Evolutionary conservation across 2,329 filamentous ascomycete species (phyloP).

Genomic region (Nemania bipapillata): DNA sequence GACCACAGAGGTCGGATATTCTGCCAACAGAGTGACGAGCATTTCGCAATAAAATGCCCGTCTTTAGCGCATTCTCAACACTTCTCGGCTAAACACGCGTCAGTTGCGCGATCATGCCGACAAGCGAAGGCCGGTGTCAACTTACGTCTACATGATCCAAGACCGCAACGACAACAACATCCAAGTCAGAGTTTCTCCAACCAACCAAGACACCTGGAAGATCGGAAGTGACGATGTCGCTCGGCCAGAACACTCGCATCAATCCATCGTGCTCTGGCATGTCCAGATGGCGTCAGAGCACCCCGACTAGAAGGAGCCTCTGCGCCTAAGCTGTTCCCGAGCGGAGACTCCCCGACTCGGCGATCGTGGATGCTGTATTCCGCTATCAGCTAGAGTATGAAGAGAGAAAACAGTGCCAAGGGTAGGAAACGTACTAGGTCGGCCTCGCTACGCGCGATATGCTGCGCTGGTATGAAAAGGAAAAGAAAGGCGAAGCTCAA

Average conservation of each 20-base stretch:
- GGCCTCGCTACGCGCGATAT: conserved; percentile 82
- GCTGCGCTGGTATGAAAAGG: conserved; percentile 83
- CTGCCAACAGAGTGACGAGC: conserved; percentile 81
- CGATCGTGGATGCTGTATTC: conserved; percentile 79
- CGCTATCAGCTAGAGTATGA: conserved; percentile 41
- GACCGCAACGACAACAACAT: conserved; percentile 89
- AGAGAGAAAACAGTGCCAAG: background rate
- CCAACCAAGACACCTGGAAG: conserved; percentile 88
- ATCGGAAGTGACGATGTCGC: conserved; percentile 78
- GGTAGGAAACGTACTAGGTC: conserved; percentile 71
- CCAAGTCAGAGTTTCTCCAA: conserved; percentile 91
- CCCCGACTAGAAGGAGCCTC: conserved; percentile 84
- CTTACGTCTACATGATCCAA: conserved; percentile 90
- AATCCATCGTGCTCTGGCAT: conserved; percentile 84
- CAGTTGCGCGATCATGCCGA: conserved; percentile 37
- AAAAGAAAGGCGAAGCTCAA: conserved; percentile 86
- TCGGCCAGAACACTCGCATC: conserved; percentile 99
- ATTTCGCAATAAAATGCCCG: conserved; percentile 84
- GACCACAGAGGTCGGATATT: conserved; percentile 86
- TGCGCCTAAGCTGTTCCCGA: conserved; percentile 89
- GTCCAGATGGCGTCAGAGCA: conserved; percentile 57
- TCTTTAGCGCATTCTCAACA: conserved; percentile 87
- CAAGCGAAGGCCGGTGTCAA: conserved; percentile 22
- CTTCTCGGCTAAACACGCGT: conserved; percentile 68
- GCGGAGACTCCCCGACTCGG: conserved; percentile 86